Base-by-base conservation (phyloP, 805 yeast genomes). In the Wickerhamia fluorescens region DNA sequence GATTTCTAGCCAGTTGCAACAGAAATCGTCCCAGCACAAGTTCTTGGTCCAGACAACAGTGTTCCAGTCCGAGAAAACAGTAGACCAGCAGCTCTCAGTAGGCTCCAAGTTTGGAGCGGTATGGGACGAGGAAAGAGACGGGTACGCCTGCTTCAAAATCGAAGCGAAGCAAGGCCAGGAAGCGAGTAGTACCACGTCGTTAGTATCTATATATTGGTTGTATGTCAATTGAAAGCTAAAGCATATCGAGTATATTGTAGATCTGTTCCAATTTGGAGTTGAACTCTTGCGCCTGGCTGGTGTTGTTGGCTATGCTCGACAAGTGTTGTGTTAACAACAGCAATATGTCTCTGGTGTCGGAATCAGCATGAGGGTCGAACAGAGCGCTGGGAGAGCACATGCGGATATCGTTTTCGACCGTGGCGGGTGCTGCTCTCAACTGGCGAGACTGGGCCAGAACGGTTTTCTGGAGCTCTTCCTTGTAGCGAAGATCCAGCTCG, bases 261-360 rank as follows among this genome's bases (percentile, higher is more conserved):
- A 89, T 49, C 3, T 85, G 71, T 56, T 92, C 98, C 31, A 89
- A 68, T 9, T 81, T 74, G 2, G 83, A 72, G n/a, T 61, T 57
- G 9, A 84, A 84, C 25, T 89, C 97, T 12, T 64, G 54, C 28
- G 42, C 27, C 10, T 25, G 25, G n/a, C 24, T 21, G 2, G 49
- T 41, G 18, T 38, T 43, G 7, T 33, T 24, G 5, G 33, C 16
- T 5, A 49, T 30, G 20, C 37, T 40, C 4, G 29, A 14, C 20
- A 53, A 29, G 17, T 47, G 45, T 15, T 26, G 28, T 16, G 35
- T 12, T 11, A 53, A 21, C 16, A 22, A 16, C 4, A 28, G 26
- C 31, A 51, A 35, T 3, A 52, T 22, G 4, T 35, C 34, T 6
- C 16, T 26, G 8, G 47, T 39, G 14, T 51, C 53, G 10, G 23